Evolutionary conservation across 225 moss, liverwort and hornwort genomes (phyloP).

Genomic region (Neckera pumila): DNA sequence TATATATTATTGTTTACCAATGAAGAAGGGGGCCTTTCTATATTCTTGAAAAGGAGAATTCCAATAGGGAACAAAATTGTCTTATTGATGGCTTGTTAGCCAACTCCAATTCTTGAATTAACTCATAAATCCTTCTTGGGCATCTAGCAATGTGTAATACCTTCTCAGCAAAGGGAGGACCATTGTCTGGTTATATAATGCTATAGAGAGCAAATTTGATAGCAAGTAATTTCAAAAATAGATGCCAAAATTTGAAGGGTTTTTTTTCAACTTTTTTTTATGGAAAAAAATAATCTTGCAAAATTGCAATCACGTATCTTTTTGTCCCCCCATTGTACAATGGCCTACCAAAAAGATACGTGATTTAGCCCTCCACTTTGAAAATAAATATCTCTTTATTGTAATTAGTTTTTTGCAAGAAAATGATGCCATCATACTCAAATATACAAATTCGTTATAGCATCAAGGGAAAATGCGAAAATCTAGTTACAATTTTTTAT

Average conservation of each 20-base stretch:
- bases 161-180: fast-evolving
- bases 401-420: too few species aligned
- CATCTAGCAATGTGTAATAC: neutral
- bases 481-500: too few species aligned
- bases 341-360: too few species aligned
- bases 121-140: fast-evolving
- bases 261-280: too few species aligned
- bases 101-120: neutral
- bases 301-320: too few species aligned
- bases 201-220: fast-evolving
- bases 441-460: too few species aligned
- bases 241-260: neutral
- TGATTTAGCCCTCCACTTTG: too few species aligned
- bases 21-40: fast-evolving
- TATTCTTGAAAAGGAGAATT: fast-evolving
- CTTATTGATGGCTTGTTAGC: neutral
- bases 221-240: neutral
- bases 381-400: too few species aligned
- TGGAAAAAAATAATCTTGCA: neutral
- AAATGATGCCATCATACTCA: too few species aligned
- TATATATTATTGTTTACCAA: neutral
- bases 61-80: neutral
- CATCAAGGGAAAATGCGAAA: too few species aligned
- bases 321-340: too few species aligned
- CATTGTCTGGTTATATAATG: neutral